A percentile compares a stretch with the other conserved stretches of the same genome.
Conservation (phyloP, 495 filamentous ascomycete species). For the Glonium stellatum region DNA sequence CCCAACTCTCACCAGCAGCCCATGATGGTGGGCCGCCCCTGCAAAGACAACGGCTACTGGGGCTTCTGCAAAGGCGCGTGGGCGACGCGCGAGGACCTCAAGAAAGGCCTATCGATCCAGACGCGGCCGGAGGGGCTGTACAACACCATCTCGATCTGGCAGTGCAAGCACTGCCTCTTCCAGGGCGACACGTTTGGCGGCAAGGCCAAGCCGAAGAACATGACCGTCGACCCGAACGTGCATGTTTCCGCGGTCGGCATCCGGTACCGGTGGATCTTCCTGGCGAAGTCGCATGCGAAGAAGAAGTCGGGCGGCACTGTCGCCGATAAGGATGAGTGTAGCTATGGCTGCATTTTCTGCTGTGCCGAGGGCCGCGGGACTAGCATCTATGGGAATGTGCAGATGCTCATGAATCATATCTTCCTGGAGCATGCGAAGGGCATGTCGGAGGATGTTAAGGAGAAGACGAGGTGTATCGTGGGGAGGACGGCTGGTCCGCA, state of each 20-base stretch:
- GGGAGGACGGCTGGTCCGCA: slow-evolving; percentile 13
- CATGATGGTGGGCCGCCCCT: slow-evolving; percentile 28
- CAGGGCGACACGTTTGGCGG: slow-evolving; percentile 33
- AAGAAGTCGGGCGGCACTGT: slow-evolving; percentile 19
- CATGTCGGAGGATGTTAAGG: slow-evolving; percentile 9
- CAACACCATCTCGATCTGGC: slow-evolving; percentile 34
- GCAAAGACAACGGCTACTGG: slow-evolving; percentile 41
- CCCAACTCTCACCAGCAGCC: not conserved
- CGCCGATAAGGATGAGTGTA: slow-evolving; percentile 14
- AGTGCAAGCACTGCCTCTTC: slow-evolving; percentile 43
- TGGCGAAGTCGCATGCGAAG: slow-evolving; percentile 44
- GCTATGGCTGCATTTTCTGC: slow-evolving; percentile 46
- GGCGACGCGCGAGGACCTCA: slow-evolving; percentile 39
- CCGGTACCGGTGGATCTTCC: slow-evolving; percentile 44
- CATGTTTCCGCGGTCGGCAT: slow-evolving; percentile 35
- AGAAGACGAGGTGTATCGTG: slow-evolving; percentile 14
- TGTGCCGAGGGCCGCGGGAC: slow-evolving; percentile 37
- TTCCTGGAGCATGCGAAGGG: slow-evolving; percentile 21
- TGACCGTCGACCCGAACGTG: slow-evolving; percentile 32
- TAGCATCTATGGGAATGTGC: slow-evolving; percentile 36
- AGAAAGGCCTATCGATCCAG: slow-evolving; percentile 36
- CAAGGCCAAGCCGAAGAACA: slow-evolving; percentile 23
- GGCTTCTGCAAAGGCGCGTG: slow-evolving; percentile 50
- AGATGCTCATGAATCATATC: slow-evolving; percentile 43
- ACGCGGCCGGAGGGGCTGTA: slow-evolving; percentile 38